Conservation (phyloP, 78 protist genomes). For the Salpingoeca rosetta region DNA sequence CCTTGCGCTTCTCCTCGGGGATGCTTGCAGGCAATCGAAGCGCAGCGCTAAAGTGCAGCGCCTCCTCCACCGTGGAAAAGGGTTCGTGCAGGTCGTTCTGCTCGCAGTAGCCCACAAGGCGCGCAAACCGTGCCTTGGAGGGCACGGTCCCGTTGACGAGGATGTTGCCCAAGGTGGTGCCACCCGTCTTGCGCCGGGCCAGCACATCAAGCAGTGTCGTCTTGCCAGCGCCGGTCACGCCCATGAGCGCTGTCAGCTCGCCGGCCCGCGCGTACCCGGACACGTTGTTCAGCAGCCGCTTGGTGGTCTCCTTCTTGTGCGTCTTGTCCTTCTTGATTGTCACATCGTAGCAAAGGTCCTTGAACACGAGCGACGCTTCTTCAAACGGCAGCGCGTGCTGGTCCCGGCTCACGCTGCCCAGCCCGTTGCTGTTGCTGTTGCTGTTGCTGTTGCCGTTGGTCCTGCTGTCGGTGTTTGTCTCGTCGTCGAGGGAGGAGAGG, state of each 20-base stretch:
- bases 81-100: conserved; percentile 46
- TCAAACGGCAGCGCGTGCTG: too few species aligned
- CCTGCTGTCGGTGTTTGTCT: too few species aligned
- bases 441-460: too few species aligned
- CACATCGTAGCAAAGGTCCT: not conserved
- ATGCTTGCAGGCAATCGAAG: conserved; percentile 28
- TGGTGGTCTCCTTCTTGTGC: too few species aligned
- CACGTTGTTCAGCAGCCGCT: conserved; percentile 5
- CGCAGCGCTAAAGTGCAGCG: conserved; percentile 25
- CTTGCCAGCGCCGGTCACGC: conserved; percentile 30
- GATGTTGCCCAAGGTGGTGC: not conserved
- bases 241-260: not conserved
- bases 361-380: not conserved
- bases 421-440: too few species aligned
- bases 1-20: not conserved
- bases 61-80: conserved; percentile 44
- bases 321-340: not conserved
- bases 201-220: conserved; percentile 14
- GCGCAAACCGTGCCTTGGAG: not conserved
- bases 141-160: conserved; percentile 12
- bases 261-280: conserved; percentile 1
- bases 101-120: conserved; percentile 6
- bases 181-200: not conserved
- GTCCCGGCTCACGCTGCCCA: too few species aligned
- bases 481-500: too few species aligned